Conservation (phyloP, 2,329 filamentous ascomycete species). For the Acrocalymma vagum region DNA sequence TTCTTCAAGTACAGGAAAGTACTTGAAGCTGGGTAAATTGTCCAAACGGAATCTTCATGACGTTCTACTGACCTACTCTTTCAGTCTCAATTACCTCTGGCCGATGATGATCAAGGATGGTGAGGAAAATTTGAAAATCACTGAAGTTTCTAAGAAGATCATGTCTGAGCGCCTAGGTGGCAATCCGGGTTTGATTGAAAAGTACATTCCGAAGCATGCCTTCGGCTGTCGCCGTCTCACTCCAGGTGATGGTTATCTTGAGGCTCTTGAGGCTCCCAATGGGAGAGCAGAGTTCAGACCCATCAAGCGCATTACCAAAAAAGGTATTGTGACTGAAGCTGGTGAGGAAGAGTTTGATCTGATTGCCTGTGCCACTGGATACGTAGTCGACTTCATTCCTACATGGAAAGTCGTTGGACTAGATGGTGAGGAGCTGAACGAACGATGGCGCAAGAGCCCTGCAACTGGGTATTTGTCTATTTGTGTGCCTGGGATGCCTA, state of each 20-base stretch:
- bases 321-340: conserved; percentile 52
- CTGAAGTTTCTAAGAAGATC: conserved; percentile 38
- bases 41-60: conserved; percentile 53
- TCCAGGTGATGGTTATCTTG: conserved; percentile 61
- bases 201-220: conserved; percentile 52
- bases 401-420: conserved; percentile 48
- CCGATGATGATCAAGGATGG: conserved; percentile 62
- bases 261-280: conserved; percentile 54
- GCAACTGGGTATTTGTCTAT: conserved; percentile 41
- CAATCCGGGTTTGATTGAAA: conserved; percentile 51
- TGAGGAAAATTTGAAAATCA: conserved; percentile 44
- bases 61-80: conserved; percentile 54
- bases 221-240: conserved; percentile 60
- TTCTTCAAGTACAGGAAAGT: conserved; percentile 26
- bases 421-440: conserved; percentile 34
- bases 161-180: conserved; percentile 48
- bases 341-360: conserved; percentile 51
- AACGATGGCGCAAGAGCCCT: conserved; percentile 44
- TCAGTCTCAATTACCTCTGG: conserved; percentile 53
- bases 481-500: conserved; percentile 43
- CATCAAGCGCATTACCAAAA: conserved; percentile 46
- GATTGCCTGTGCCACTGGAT: conserved; percentile 57
- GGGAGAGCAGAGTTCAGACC: conserved; percentile 45
- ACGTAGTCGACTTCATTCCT: conserved; percentile 48
- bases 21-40: no score